Evolutionary conservation across 1,284 basidiomycete species (phyloP), one percentile per base, ranked within the genome.

Genomic region (Flammula alnicola): DNA sequence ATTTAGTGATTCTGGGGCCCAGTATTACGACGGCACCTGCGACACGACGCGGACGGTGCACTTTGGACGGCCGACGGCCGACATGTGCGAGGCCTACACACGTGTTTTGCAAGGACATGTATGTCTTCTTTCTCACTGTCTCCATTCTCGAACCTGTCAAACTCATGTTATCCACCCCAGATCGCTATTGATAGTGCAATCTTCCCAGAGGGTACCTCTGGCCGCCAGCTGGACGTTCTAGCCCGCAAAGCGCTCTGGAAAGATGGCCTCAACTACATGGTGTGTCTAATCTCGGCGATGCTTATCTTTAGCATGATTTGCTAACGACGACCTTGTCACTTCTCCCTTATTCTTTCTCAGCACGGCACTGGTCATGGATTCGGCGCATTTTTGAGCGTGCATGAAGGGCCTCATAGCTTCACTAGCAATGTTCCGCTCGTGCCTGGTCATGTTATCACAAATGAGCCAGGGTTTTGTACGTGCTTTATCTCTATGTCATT

Each of bases 61-160:
- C 73, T 93, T 97, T 65, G 95, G 94, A 37, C 80, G 83, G 30
- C 91, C 91, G 5, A 86, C 86, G 4, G 59, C 77, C 2, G 90
- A 93, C 57, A 88, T 95, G 68, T 88, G 86, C 63, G 88, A 95
- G 55, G 94, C 95, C 1, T 98, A 88, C 67, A 99, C 97, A 12
- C 79, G 94, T 19, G 97, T 99, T 20, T 71, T 99, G 44, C 96
- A 99, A 71, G 96, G 96, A 3, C 96, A 99, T 74, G 89, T 91
- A 73, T 59, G 87, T 79, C 43, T 41, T 49, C 44, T 33, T 49
- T 58, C 56, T 55, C 54, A 52, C 29, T 8, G 42, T 20, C 35
- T 50, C 35, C 40, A 45, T 51, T 58, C 47, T 33, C 51, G 45
- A 39, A 39, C 29, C 19, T 31, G n/a, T 19, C 19, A 6, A 38